Evolutionary conservation across 83 land plant genomes (phyloP).

Genomic region (Diphasiastrum complanatum): DNA sequence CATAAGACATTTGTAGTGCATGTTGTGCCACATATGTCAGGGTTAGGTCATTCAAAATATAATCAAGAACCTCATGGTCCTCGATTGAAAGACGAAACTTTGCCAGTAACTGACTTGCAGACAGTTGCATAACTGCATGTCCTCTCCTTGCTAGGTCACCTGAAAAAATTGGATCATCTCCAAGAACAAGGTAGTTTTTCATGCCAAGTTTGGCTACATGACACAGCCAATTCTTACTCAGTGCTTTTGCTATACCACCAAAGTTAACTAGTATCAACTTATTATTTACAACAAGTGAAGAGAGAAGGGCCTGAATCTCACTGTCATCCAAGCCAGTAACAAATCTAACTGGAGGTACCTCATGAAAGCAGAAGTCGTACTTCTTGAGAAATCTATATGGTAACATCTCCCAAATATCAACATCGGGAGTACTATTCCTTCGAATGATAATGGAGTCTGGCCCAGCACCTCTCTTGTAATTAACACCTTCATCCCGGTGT

Average conservation of each 20-base stretch:
- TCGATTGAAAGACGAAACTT: constrained; percentile 3
- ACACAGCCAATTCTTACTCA: constrained; percentile 64
- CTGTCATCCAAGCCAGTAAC: constrained; percentile 36
- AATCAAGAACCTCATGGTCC: constrained; percentile 6
- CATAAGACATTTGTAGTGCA: constrained; percentile 45
- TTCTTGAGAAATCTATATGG: constrained; percentile 48
- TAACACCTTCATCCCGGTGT: constrained; percentile 79
- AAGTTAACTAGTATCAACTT: constrained; percentile 47
- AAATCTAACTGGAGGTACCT: constrained; percentile 49
- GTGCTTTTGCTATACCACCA: constrained; percentile 25
- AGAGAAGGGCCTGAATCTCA: constrained; percentile 45
- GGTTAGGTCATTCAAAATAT: constrained; percentile 27
- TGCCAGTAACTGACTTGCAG: constrained; percentile 2
- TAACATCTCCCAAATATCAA: constrained; percentile 51
- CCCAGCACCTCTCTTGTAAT: constrained; percentile 69
- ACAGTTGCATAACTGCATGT: constrained; percentile 49
- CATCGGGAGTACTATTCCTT: constrained; percentile 27
- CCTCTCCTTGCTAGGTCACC: constrained; percentile 70
- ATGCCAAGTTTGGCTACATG: constrained; percentile 56
- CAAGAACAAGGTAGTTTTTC: constrained; percentile 51
- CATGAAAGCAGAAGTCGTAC: constrained; percentile 87
- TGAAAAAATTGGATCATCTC: constrained; percentile 32
- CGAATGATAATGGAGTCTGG: constrained; percentile 68
- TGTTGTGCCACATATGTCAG: constrained; percentile 36
- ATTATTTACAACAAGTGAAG: constrained; percentile 40